Base-by-base conservation (phyloP, 495 filamentous ascomycete genomes). In the Extremus antarcticus region DNA sequence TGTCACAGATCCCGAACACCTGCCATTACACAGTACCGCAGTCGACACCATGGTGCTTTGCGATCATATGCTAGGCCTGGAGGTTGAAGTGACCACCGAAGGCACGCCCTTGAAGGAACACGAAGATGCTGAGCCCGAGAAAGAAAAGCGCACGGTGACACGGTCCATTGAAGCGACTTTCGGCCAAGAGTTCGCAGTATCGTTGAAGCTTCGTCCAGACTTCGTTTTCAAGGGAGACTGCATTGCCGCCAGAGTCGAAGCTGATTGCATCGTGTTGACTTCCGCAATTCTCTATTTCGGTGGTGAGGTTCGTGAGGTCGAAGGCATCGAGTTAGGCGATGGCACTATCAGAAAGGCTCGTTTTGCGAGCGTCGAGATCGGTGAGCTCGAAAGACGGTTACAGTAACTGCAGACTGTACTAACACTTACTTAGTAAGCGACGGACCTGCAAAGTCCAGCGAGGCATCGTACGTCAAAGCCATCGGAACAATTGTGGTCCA, bases 121-220 rank as follows among this genome's bases (percentile, higher is more conserved):
- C 47, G 23, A 55, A 45, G 53, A 60, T 17, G 16, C 21, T 13
- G 53, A 55, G 7, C 19, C 21, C 39, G 57, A 50, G 43, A 23
- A 51, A 3, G 35, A 32, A 35, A 23, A 29, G n/a, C 51, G 47
- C 25, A 55, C 52, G 1, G 25, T 29, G n/a, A 60, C 39, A 8
- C 45, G 51, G 19, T 60, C 55, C 40, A 51, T 60, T 22, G 51
- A 55, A 51, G 57, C 57, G 2, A 29, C 41, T 0, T 51, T 53
- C 8, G 57, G 57, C 17, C n/a, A 46, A 20, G 13, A 15, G 11
- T 60, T 60, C 52, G 29, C 19, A 16, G 22, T 60, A 13, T 43
- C 17, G 17, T 20, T 47, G 2, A 46, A 23, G 17, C 32, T 50
- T 15, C 11, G 19, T 9, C 15, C 7, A 29, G 15, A 32, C 10